These are phyloP conservation scores for Sequoiadendron giganteum DNA, from an alignment of 75 land plant genomes.

Conservation along the genomic window DNA sequence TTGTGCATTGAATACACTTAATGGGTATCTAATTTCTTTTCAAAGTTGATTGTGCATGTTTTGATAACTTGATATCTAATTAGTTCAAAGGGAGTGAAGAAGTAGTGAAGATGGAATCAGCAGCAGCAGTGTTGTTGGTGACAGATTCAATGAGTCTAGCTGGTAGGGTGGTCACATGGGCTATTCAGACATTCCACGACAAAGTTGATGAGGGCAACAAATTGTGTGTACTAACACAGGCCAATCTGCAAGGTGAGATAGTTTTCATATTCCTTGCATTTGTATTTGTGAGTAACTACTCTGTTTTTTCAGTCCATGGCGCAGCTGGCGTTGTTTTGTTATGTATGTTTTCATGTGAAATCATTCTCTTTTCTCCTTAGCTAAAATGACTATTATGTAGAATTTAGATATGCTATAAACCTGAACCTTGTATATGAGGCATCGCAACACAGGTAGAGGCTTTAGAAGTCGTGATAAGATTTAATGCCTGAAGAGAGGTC, in stretches of 20 bases:
- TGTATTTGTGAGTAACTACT: not conserved
- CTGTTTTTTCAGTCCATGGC: not conserved
- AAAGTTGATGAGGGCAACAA: slow-evolving; percentile 13
- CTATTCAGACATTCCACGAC: slow-evolving; percentile 11
- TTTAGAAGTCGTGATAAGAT: not conserved
- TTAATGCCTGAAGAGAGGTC: not conserved
- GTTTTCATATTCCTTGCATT: not conserved
- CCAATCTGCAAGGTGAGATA: not conserved
- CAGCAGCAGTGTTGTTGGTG: slow-evolving; percentile 12
- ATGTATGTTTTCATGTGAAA: not conserved
- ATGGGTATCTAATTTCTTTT: not conserved
- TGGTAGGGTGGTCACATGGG: slow-evolving; percentile 14
- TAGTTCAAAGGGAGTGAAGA: not conserved
- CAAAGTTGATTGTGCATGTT: not conserved
- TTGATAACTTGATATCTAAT: not conserved
- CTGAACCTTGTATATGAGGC: not conserved
- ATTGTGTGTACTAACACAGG: slow-evolving; percentile 14
- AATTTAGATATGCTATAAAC: not conserved
- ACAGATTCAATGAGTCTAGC: slow-evolving; percentile 3
- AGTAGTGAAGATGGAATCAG: slow-evolving; percentile 7
- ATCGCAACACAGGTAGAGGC: not conserved
- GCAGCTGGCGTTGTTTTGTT: not conserved
- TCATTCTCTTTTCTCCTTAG: no score
- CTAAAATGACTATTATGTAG: no score
- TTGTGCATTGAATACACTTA: not conserved